Base-by-base conservation (phyloP, 352 stramenopile species). In the Phytophthora ohioensis region DNA sequence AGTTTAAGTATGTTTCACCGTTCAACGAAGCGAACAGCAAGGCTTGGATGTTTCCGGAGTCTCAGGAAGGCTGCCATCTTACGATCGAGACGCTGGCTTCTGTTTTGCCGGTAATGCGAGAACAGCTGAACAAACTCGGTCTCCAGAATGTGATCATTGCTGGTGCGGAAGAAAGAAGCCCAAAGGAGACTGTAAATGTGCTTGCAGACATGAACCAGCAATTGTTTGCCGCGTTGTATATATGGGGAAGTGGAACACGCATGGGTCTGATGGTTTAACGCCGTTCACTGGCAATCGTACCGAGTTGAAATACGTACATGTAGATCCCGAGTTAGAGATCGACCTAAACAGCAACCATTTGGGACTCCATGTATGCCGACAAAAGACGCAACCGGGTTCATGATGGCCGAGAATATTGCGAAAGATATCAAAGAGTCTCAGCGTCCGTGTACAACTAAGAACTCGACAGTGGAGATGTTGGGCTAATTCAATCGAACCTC, bases 21-120 rank as follows among this genome's bases (percentile, higher is more conserved):
- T 88, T 85, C 69, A 86, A 85, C 30, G 76, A 87, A 60, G 73
- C 76, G 0, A 85, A 71, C 55, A 64, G 67, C 21, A 74, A 57
- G 21, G 77, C 63, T 64, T 84, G 78, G 80, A 47, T 45, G 11
- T 86, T 75, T 64, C 76, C 80, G 1, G 69, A 68, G 7, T 71
- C 35, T 3, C 80, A 88, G 35, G 80, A 88, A 38, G 76, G 70
- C 2, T 85, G 78, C 45, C 78, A 88, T 53, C 74, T 86, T 17
- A 57, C 39, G 4, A 52, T 85, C 15, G 53, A 69, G n/a, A 76
- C 59, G 13, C 78, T 86, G 41, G 76, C 71, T 36, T 42, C 56
- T 0, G 68, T 85, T 17, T 34, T 85, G n/a, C 36, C 54, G n/a
- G 49, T 74, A 34, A 36, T 86, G 31, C 70, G 80, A 17, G 56